Percentiles rank a stretch among this genome's conserved stretches.
Conservation (phyloP, 23 red algal species). For the Chondrus crispus region DNA sequence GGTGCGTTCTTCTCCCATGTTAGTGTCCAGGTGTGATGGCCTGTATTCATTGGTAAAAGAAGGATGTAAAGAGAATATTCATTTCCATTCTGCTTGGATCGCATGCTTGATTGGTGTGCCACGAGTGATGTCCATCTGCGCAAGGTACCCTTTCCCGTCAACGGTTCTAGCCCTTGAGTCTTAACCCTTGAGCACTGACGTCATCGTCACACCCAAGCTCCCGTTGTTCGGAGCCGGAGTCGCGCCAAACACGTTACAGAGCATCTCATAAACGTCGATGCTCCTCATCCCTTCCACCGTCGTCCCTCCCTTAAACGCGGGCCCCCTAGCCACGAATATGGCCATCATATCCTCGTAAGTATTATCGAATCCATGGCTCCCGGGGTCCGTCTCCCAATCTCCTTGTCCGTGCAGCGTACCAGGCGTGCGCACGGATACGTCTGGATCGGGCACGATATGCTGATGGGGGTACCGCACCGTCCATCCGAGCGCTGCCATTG, state of each 20-base stretch:
- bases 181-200: background rate
- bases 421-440: background rate
- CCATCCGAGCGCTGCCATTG: conserved; percentile 41
- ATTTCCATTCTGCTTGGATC: no score
- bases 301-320: conserved; percentile 40
- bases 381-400: background rate
- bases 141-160: no score
- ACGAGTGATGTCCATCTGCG: no score
- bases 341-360: conserved; percentile 65
- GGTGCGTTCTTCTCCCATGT: no score
- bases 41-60: no score
- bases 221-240: conserved; percentile 67
- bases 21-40: no score
- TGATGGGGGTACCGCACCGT: conserved; percentile 46
- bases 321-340: conserved; percentile 65
- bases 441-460: conserved; percentile 33
- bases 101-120: no score
- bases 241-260: conserved; percentile 34
- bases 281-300: conserved; percentile 18
- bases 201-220: background rate
- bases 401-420: background rate
- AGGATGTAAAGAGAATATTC: no score
- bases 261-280: conserved; percentile 58
- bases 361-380: conserved; percentile 73
- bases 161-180: no score